Conservation (phyloP, 345 rosid species). For the Salix arbutifolia region DNA sequence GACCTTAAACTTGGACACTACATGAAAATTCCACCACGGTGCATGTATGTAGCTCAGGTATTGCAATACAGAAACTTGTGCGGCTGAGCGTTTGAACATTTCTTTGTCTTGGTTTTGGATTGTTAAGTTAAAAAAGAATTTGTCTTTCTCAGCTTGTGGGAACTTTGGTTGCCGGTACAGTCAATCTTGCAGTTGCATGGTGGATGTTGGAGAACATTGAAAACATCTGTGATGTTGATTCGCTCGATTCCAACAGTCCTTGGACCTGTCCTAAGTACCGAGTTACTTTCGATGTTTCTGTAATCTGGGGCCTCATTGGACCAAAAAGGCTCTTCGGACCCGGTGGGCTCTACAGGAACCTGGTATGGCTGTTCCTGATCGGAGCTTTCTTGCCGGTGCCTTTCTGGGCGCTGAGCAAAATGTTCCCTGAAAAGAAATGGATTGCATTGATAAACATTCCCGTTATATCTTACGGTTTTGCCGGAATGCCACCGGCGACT, state of each 20-base stretch:
- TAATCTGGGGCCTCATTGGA: slow-evolving; percentile 96
- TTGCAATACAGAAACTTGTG: slow-evolving; percentile 1
- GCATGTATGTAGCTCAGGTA: slow-evolving; percentile 97
- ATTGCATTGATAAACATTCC: slow-evolving; percentile 92
- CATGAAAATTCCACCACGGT: slow-evolving; percentile 98
- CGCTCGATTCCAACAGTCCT: slow-evolving; percentile 74
- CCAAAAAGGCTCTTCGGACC: slow-evolving; percentile 84
- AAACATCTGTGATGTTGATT: slow-evolving; percentile 73
- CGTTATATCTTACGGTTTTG: slow-evolving; percentile 90
- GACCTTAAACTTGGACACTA: slow-evolving; percentile 99
- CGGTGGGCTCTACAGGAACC: slow-evolving; percentile 83
- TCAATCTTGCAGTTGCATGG: slow-evolving; percentile 97
- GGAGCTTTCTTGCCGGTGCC: slow-evolving; percentile 96
- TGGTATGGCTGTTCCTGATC: slow-evolving; percentile 89
- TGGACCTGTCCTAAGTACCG: slow-evolving; percentile 99
- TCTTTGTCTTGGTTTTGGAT: not conserved
- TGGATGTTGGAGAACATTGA: slow-evolving; percentile 95
- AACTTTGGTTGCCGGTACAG: slow-evolving; percentile 67
- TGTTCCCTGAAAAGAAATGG: slow-evolving; percentile 92
- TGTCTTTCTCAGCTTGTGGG: slow-evolving; percentile 56
- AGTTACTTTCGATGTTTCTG: slow-evolving; percentile 95
- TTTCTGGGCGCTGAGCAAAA: slow-evolving; percentile 74
- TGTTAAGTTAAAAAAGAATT: not conserved
- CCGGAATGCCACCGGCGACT: slow-evolving; percentile 99
- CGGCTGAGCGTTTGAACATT: not conserved